phyloP scores from a whole-genome alignment of 2,329 filamentous ascomycete genomes.

The Cryphonectria parasitica region DNA sequence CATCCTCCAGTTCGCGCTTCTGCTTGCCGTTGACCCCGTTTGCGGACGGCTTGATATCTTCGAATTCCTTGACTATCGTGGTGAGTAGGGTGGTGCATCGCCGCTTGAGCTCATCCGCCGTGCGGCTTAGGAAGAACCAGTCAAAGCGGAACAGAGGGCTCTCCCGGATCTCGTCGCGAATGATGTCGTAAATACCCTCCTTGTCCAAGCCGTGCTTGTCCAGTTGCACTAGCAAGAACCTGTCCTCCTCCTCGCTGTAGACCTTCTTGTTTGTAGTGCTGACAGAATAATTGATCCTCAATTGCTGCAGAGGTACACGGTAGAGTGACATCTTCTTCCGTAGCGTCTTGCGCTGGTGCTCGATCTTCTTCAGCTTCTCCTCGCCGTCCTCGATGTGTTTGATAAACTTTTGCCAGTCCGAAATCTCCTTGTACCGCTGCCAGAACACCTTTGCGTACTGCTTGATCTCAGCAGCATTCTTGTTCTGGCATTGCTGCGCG shows the following conservation, averaged over 20 bases:
- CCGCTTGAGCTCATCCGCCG: constrained; percentile 87
- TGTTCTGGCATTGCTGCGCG: constrained; percentile 87
- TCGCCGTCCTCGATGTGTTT: constrained; percentile 91
- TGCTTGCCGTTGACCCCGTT: constrained; percentile 70
- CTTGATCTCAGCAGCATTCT: constrained; percentile 82
- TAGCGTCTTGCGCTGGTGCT: constrained; percentile 90
- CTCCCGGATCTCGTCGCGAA: constrained; percentile 96
- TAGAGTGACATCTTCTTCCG: constrained; percentile 96
- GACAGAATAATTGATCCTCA: constrained; percentile 98
- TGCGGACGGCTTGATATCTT: constrained; percentile 61
- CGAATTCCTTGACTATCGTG: constrained; percentile 93
- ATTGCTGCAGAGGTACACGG: constrained; percentile 94
- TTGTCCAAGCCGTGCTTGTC: constrained; percentile 92
- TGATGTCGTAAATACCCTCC: constrained; percentile 87
- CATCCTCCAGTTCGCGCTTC: constrained; percentile 78
- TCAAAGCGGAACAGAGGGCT: constrained; percentile 96
- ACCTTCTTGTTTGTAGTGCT: constrained; percentile 99
- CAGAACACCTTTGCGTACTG: constrained; percentile 95
- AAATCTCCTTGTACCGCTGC: constrained; percentile 89
- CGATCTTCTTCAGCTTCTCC: constrained; percentile 83
- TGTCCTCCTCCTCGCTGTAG: constrained; percentile 97
- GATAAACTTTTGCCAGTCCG: constrained; percentile 87
- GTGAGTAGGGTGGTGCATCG: constrained; percentile 93
- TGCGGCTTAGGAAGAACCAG: constrained; percentile 98
- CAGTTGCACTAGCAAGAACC: constrained; percentile 90